Base-by-base conservation (phyloP, 306 rosid species). In the Albizia julibrissin region DNA sequence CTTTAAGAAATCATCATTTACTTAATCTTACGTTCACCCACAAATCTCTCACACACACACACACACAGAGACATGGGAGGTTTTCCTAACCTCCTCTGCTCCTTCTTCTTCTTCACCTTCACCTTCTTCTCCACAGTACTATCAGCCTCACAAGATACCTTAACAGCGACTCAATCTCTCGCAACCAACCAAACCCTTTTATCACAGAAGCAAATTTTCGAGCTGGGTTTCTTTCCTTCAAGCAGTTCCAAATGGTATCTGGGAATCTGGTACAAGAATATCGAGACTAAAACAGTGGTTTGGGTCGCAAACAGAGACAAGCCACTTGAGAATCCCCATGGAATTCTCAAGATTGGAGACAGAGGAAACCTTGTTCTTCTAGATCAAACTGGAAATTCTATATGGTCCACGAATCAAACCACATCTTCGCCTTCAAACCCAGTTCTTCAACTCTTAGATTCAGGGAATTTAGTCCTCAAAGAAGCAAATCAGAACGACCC, bases 251-350 rank as follows among this genome's bases (percentile, higher is more conserved):
- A 74, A 4, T 87, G 83, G 83, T 94, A 86, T 77, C 79, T 94
- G n/a, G 97, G 92, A 21, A 83, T 90, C 22, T 77, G 98, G 92
- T 94, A 94, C 89, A 83, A 83, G 69, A 85, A 86, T 33, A 86
- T 83, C 1, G 18, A 18, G 0, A 24, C 6, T 0, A 31, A 1
- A 68, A 85, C 94, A 9, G 22, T 78, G 10, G 97, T 89, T 44
- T 94, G 98, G 98, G 91, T 90, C 0, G 98, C 98, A 8, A 94
- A 94, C 88, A 88, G 93, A 85, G 95, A 90, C 86, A 40, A 4
- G 42, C 94, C 98, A 13, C 86, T 92, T 12, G 22, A 68, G 3
- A 86, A 84, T 42, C 66, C 92, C n/a, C 27, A 80, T 0, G 87
- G 83, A 0, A 82, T 69, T 37, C 89, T 92, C 83, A 78, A 33